A percentile compares a stretch with the other conserved stretches of the same genome.
These are phyloP conservation scores for Rosa hybrid DNA, from an alignment of 331 rosid genomes.

Conservation along the genomic window DNA sequence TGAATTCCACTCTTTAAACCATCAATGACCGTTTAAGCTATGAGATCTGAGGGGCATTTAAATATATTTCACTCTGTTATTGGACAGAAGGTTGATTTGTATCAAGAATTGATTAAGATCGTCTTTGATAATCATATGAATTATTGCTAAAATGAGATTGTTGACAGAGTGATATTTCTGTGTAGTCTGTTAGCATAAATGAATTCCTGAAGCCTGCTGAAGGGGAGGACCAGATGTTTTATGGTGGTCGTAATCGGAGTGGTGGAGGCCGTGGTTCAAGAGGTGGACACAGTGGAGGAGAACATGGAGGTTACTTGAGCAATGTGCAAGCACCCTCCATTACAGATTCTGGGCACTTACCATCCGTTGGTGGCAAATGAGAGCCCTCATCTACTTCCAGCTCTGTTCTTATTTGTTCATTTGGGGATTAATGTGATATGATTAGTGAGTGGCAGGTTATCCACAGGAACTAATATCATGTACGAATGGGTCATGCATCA, in stretches of 20 bases:
- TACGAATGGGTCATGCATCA: slow-evolving; percentile 47
- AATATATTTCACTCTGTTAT: neutral
- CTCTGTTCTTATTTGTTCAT: slow-evolving; percentile 18
- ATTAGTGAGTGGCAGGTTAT: slow-evolving; percentile 31
- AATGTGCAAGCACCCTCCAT: slow-evolving; percentile 51
- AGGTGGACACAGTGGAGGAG: slow-evolving; percentile 49
- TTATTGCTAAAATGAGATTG: neutral
- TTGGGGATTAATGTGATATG: slow-evolving; percentile 19
- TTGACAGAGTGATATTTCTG: slow-evolving; percentile 9
- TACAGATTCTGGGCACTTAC: slow-evolving; percentile 58
- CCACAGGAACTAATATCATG: slow-evolving; percentile 32
- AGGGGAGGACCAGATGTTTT: slow-evolving; percentile 44
- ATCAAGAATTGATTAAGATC: neutral
- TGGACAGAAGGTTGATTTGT: neutral
- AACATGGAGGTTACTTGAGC: slow-evolving; percentile 25
- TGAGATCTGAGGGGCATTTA: slow-evolving; percentile 9
- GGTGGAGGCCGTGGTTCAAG: slow-evolving; percentile 59
- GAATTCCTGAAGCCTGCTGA: slow-evolving; percentile 67
- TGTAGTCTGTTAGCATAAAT: slow-evolving; percentile 60
- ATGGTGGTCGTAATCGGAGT: slow-evolving; percentile 48
- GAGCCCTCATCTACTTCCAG: slow-evolving; percentile 14
- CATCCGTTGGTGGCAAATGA: slow-evolving; percentile 64
- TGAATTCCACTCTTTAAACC: neutral
- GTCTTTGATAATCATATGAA: neutral
- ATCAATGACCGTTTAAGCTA: slow-evolving; percentile 11